phyloP scores from a whole-genome alignment of 1,284 basidiomycete genomes.

The Austropuccinia psidii region DNA sequence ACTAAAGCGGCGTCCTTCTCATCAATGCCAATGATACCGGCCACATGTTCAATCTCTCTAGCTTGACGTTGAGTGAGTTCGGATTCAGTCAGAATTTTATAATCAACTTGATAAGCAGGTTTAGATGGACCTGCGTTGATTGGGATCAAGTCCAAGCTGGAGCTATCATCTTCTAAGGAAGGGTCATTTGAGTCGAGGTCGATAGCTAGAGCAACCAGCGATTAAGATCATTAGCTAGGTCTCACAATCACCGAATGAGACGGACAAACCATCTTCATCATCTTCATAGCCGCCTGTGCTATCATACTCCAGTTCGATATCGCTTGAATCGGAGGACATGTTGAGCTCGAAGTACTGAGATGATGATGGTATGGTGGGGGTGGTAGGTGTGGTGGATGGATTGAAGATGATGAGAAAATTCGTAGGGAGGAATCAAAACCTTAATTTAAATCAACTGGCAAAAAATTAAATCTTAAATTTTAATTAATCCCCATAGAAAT shows the following conservation, averaged over 20 bases:
- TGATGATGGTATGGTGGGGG: background rate
- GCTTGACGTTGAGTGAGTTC: slow-evolving; percentile 68
- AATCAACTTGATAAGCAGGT: slow-evolving; percentile 48
- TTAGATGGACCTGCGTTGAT: background rate
- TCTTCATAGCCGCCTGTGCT: slow-evolving; percentile 33
- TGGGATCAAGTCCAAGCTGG: slow-evolving; percentile 13
- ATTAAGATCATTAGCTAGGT: background rate
- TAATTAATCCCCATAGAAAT: too few species aligned
- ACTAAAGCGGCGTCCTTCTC: slow-evolving; percentile 66
- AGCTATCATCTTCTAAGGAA: slow-evolving; percentile 22
- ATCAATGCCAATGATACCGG: slow-evolving; percentile 73
- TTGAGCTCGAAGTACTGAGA: background rate
- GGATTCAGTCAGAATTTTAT: slow-evolving; percentile 37
- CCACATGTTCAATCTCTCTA: slow-evolving; percentile 70
- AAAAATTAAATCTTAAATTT: too few species aligned
- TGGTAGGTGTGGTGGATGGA: background rate
- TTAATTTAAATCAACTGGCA: too few species aligned
- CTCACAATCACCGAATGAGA: background rate
- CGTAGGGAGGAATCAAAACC: too few species aligned
- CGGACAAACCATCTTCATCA: slow-evolving; percentile 19
- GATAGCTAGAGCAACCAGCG: background rate
- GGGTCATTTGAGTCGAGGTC: slow-evolving; percentile 24
- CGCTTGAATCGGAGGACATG: slow-evolving; percentile 30
- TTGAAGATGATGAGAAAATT: background rate
- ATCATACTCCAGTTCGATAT: slow-evolving; percentile 32